Evolutionary conservation across 176 grass and related monocot genomes (phyloP).

Genomic region (Secale cereale): DNA sequence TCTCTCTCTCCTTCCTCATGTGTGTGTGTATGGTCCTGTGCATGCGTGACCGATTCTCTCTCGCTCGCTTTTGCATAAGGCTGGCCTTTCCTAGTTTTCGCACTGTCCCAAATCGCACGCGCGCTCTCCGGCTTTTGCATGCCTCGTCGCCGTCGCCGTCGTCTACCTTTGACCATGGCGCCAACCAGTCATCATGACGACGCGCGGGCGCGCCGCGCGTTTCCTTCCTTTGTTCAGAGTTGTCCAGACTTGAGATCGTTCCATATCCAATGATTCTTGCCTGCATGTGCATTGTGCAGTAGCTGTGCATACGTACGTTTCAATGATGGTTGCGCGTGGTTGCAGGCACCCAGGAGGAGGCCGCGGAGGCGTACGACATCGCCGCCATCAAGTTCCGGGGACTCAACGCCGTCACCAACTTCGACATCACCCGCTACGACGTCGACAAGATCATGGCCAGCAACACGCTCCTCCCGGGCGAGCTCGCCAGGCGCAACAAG

Average conservation of each 20-base stretch:
- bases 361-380: slow-evolving; percentile 96
- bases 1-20: background rate
- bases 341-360: slow-evolving; percentile 97
- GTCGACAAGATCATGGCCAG: slow-evolving; percentile 99
- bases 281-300: background rate
- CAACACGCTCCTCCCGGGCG: slow-evolving; percentile 73
- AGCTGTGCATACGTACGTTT: background rate
- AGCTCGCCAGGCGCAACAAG: slow-evolving; percentile 74
- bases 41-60: slow-evolving; percentile 9
- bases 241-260: background rate
- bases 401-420: slow-evolving; percentile 95
- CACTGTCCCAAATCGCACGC: slow-evolving; percentile 46
- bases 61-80: slow-evolving; percentile 66
- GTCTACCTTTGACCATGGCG: slow-evolving; percentile 28
- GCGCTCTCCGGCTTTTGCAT: background rate
- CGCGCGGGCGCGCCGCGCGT: background rate
- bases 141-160: background rate
- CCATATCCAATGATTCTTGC: background rate
- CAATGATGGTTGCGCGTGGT: background rate
- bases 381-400: slow-evolving; percentile 96
- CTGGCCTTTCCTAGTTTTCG: slow-evolving; percentile 53
- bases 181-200: background rate
- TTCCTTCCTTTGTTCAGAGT: slow-evolving; percentile 20
- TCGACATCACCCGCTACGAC: slow-evolving; percentile 93
- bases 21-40: slow-evolving; percentile 15